Evolutionary conservation across 306 rosid genomes (phyloP), one percentile per base, ranked within the genome.

Genomic region (Cucumis hystrix): DNA sequence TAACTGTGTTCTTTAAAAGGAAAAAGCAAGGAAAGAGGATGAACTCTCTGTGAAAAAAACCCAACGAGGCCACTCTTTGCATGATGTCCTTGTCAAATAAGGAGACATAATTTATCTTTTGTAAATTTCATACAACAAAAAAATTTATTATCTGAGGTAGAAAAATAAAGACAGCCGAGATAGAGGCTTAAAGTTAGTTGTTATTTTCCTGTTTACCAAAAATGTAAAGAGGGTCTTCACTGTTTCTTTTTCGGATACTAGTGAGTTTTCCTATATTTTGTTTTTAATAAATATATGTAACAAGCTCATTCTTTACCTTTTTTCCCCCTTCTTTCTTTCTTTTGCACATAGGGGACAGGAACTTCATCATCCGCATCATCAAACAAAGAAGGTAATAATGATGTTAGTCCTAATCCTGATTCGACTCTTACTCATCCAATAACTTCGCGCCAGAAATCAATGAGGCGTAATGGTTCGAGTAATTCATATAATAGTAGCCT

Each of bases 341-440:
- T 84, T 49, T 55, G 39, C 69, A 70, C 78, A 85, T 78, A 92
- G 98, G 95, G 82, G 78, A 49, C 81, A 76, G 91, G 83, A 81
- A 82, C 77, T 56, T 13, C 75, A 30, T 37, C 86, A 41, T 75
- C 85, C 60, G n/a, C 10, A 52, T 77, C 92, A 57, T 72, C 90
- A 23, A 91, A 77, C 77, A 90, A 86, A 52, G 94, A 85, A 83
- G 82, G 51, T 14, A 58, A 75, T 68, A 79, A 80, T 45, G 69
- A 80, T 18, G 66, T 23, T 4, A 64, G 73, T 77, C 85, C 10
- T 35, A 73, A 17, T 47, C 60, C 80, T 25, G 35, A 80, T 76
- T 69, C 85, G 47, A 84, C 80, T 28, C 51, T 84, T n/a, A 83
- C 77, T 85, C 88, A 83, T 52, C 33, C 74, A 64, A 83, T 77